A percentile compares a stretch with the other conserved stretches of the same genome.
Evolutionary conservation across 2,329 filamentous ascomycete genomes (phyloP).

Genomic region (Trichoderma asperellum): DNA sequence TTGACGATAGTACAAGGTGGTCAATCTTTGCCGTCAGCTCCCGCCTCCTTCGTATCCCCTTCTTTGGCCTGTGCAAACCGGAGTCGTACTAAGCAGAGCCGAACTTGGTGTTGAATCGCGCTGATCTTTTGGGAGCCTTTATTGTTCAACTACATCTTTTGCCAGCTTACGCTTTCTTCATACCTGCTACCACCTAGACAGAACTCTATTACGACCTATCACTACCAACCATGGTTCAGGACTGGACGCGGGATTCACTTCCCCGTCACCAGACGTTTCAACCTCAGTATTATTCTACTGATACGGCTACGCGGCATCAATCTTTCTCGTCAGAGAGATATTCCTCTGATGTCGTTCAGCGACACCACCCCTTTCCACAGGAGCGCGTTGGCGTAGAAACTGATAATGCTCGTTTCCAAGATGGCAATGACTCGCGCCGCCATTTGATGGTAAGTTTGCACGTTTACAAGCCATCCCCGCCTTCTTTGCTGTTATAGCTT

Average conservation of each 20-base stretch:
- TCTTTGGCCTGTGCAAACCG: conserved; percentile 22
- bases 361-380: conserved; percentile 38
- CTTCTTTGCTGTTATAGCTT: too few relatives aligned
- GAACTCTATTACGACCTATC: conserved; percentile 36
- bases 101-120: conserved; percentile 11
- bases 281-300: conserved; percentile 33
- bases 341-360: conserved; percentile 36
- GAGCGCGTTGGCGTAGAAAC: conserved; percentile 40
- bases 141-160: conserved; percentile 9
- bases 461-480: background rate
- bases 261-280: conserved; percentile 42
- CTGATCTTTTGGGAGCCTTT: background rate
- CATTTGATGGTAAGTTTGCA: conserved; percentile 45
- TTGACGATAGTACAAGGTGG: conserved; percentile 2
- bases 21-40: background rate
- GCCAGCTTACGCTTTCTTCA: background rate
- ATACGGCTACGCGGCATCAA: conserved; percentile 37
- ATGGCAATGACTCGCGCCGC: conserved; percentile 43
- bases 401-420: conserved; percentile 44
- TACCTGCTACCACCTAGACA: background rate
- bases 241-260: conserved; percentile 46
- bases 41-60: background rate
- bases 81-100: conserved; percentile 17
- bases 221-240: conserved; percentile 45
- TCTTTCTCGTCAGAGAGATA: conserved; percentile 40